Percentiles rank a stretch among this genome's conserved stretches.
These are phyloP conservation scores for Suhomyces prunicola DNA, from an alignment of 805 yeast genomes.

Conservation along the genomic window DNA sequence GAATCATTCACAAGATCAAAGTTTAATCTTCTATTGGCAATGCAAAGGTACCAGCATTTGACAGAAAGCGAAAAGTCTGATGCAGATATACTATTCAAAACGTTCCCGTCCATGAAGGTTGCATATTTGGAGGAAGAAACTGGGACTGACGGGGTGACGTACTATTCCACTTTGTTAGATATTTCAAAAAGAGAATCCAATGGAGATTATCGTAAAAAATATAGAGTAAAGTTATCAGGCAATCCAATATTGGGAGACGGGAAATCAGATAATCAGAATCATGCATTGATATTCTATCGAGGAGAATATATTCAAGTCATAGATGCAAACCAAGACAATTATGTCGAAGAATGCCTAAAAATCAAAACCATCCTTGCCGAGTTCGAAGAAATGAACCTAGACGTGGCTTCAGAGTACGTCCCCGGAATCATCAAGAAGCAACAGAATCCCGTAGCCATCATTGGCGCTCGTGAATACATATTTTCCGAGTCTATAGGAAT, in stretches of 20 bases:
- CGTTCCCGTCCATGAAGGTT: constrained; percentile 66
- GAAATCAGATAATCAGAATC: constrained; percentile 92
- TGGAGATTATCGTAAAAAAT: constrained; percentile 41
- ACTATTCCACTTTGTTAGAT: constrained; percentile 60
- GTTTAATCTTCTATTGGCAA: constrained; percentile 75
- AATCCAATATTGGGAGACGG: constrained; percentile 97
- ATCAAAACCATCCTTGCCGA: constrained; percentile 85
- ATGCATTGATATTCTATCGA: constrained; percentile 78
- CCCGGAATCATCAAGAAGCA: constrained; percentile 48
- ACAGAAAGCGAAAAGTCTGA: constrained; percentile 63
- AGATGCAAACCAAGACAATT: constrained; percentile 96
- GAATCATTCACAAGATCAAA: constrained; percentile 63
- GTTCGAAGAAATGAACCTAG: constrained; percentile 71
- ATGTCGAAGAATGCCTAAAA: constrained; percentile 89
- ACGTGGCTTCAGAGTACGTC: constrained; percentile 46
- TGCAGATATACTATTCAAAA: constrained; percentile 60
- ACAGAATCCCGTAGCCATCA: constrained; percentile 71
- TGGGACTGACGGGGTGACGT: constrained; percentile 41
- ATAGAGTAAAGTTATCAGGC: constrained; percentile 76
- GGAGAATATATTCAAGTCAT: constrained; percentile 94
- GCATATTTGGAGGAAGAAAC: constrained; percentile 54
- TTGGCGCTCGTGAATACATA: constrained; percentile 93
- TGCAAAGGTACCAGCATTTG: constrained; percentile 79
- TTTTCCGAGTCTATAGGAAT: constrained; percentile 92
- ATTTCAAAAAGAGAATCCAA: constrained; percentile 47